These are phyloP conservation scores for Blastobotrys muscicola DNA, from an alignment of 805 yeast genomes.

Conservation along the genomic window DNA sequence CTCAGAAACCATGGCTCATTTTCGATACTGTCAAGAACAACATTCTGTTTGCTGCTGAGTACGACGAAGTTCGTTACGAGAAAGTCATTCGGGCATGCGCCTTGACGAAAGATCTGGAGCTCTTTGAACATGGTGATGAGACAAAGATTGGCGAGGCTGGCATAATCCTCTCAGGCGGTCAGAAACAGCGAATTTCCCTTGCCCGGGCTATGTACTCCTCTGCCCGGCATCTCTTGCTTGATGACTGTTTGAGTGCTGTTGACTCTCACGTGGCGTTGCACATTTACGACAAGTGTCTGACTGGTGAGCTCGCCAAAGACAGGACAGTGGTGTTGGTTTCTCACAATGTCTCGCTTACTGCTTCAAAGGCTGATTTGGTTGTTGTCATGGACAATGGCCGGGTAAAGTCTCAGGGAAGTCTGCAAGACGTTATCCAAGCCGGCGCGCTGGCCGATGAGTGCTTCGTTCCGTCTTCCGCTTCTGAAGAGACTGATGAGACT, in stretches of 20 bases:
- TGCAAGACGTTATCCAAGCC: conserved; percentile 37
- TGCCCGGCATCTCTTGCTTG: conserved; percentile 70
- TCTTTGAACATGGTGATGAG: conserved; percentile 75
- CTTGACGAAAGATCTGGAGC: conserved; percentile 68
- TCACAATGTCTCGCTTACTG: conserved; percentile 83
- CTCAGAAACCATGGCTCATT: conserved; percentile 85
- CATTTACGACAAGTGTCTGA: conserved; percentile 84
- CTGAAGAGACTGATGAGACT: conserved; percentile 55
- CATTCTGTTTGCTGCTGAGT: conserved; percentile 61
- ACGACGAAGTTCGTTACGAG: conserved; percentile 58
- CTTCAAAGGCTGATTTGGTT: conserved; percentile 74
- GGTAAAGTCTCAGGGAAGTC: conserved; percentile 52
- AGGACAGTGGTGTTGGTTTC: conserved; percentile 88
- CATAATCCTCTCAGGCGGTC: conserved; percentile 93
- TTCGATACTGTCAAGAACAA: conserved; percentile 77
- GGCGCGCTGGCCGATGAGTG: too few species aligned
- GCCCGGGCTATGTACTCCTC: conserved; percentile 91
- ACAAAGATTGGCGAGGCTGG: conserved; percentile 98
- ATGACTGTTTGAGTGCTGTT: conserved; percentile 93
- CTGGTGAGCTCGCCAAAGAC: conserved; percentile 72
- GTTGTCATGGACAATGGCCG: conserved; percentile 77
- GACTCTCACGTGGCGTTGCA: conserved; percentile 92
- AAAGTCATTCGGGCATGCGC: conserved; percentile 81
- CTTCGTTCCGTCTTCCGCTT: background rate
- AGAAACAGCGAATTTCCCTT: conserved; percentile 88